Evolutionary conservation across 2,329 filamentous ascomycete species (phyloP).

Genomic region (Calonectria crousiana): DNA sequence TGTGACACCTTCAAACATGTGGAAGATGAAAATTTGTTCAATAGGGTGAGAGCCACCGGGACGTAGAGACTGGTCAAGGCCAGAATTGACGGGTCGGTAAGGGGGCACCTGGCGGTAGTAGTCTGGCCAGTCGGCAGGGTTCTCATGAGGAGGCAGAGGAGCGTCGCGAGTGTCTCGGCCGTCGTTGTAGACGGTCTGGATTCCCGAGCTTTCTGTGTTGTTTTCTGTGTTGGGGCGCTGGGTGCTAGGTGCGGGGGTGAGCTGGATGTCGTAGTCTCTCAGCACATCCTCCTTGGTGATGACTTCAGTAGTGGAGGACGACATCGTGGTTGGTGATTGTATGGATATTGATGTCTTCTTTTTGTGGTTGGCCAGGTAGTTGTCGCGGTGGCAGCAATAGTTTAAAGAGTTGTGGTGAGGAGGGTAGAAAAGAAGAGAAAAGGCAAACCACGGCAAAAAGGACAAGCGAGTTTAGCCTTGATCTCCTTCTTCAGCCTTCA

Average conservation of each 20-base stretch:
- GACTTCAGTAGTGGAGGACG: constrained; percentile 13
- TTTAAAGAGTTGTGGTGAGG: neutral
- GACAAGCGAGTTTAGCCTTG: neutral
- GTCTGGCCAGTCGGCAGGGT: constrained; percentile 21
- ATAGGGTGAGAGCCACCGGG: constrained; percentile 9
- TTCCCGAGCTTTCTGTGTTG: neutral
- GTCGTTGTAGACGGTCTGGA: neutral
- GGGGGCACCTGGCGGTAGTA: constrained; percentile 23
- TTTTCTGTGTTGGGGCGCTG: neutral
- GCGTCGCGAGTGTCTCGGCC: neutral
- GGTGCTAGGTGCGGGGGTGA: neutral
- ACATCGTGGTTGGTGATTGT: constrained; percentile 9
- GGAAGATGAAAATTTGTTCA: constrained; percentile 14
- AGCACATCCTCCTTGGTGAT: constrained; percentile 17
- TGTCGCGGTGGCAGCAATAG: neutral
- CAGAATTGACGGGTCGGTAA: constrained; percentile 14
- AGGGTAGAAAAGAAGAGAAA: neutral
- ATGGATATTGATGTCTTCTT: neutral
- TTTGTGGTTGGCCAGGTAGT: neutral
- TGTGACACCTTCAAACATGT: constrained; percentile 24
- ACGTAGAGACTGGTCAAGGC: constrained; percentile 5
- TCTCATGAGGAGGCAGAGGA: constrained; percentile 9
- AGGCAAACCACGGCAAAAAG: neutral
- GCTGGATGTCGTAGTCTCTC: constrained; percentile 25
- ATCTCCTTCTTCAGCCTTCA: neutral